phyloP scores from a whole-genome alignment of 305 asterid genomes.

The Coffea humblotiana region DNA sequence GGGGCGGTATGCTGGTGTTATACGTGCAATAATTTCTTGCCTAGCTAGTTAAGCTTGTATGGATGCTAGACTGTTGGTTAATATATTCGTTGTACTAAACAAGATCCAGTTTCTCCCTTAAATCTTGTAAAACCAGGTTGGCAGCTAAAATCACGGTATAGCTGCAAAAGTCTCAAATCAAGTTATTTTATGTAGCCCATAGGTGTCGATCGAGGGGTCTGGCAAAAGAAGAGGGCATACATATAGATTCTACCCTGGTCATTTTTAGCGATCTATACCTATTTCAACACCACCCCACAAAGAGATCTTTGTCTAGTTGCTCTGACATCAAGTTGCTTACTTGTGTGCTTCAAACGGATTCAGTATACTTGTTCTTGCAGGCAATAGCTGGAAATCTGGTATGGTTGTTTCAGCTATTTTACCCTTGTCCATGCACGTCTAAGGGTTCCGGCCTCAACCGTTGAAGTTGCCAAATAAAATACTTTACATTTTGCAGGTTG shows the following conservation, averaged over 20 bases:
- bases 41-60: not conserved
- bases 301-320: not conserved
- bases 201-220: not conserved
- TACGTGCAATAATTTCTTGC: not conserved
- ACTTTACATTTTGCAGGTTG: no score
- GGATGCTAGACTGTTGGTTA: not conserved
- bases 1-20: not conserved
- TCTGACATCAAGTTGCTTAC: not conserved
- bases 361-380: conserved; percentile 9
- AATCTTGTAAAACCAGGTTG: not conserved
- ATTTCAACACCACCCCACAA: not conserved
- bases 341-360: conserved; percentile 5
- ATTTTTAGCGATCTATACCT: not conserved
- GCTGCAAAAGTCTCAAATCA: not conserved
- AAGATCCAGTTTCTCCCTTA: not conserved
- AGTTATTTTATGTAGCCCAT: not conserved
- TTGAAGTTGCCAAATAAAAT: not conserved
- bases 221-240: no score
- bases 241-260: not conserved
- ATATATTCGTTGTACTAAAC: not conserved
- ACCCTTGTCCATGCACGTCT: not conserved
- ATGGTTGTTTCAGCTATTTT: not conserved
- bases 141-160: conserved; percentile 3
- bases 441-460: not conserved
- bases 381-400: not conserved